Percentiles rank a stretch among this genome's conserved stretches.
These are phyloP conservation scores for Termitomyces sp. DNA, from an alignment of 768 basidiomycete genomes.

Conservation along the genomic window DNA sequence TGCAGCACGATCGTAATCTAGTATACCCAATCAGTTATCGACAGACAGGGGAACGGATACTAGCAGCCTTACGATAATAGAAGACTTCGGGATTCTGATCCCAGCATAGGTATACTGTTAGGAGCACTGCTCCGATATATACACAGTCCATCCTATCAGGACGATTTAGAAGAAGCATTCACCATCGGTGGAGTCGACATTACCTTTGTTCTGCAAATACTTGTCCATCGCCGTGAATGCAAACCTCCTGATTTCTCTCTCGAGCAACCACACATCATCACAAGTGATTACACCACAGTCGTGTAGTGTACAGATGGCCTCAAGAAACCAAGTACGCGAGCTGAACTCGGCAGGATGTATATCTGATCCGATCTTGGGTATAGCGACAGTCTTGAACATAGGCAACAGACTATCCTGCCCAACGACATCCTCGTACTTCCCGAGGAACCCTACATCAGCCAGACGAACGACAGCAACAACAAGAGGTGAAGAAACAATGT, in stretches of 20 bases:
- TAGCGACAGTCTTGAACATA: conserved; percentile 38
- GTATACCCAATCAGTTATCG: background rate
- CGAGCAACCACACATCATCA: conserved; percentile 42
- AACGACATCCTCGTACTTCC: conserved; percentile 36
- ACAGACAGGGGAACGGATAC: background rate
- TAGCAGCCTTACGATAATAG: background rate
- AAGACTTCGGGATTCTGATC: background rate
- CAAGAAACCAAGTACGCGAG: conserved; percentile 43
- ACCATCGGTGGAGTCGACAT: background rate
- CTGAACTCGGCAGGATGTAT: conserved; percentile 31
- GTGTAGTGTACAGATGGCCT: conserved; percentile 38
- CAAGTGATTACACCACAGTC: conserved; percentile 43
- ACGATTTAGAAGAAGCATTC: background rate
- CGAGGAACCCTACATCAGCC: conserved; percentile 35
- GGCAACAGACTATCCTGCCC: conserved; percentile 33
- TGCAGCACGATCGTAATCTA: background rate
- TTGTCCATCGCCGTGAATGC: conserved; percentile 46
- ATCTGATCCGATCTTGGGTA: conserved; percentile 24
- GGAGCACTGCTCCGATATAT: conserved; percentile 24
- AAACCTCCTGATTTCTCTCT: conserved; percentile 39
- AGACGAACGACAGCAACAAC: conserved; percentile 40
- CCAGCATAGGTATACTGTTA: conserved; percentile 5
- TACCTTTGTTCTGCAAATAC: conserved; percentile 40
- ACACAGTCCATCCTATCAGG: conserved; percentile 26
- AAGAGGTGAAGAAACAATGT: conserved; percentile 32